Evolutionary conservation across 108 stramenopile species (phyloP).

Genomic region (Asterionellopsis glacialis): DNA sequence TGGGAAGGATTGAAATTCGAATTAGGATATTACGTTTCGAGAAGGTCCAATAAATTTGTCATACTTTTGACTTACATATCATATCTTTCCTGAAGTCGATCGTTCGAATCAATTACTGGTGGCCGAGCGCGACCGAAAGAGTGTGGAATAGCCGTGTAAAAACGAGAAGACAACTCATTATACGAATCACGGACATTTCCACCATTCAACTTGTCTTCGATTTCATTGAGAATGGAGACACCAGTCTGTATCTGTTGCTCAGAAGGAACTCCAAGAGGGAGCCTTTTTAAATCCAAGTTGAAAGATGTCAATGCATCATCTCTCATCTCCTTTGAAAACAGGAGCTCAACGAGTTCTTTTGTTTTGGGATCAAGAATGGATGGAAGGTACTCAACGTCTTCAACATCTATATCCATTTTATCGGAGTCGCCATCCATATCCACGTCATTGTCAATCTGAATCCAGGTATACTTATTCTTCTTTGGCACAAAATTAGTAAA

Average conservation of each 20-base stretch:
- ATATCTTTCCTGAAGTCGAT: slow-evolving; percentile 26
- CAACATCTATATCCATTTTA: not conserved
- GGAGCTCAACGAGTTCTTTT: slow-evolving; percentile 30
- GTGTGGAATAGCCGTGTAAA: slow-evolving; percentile 50
- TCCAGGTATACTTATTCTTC: slow-evolving; percentile 37
- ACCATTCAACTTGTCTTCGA: slow-evolving; percentile 24
- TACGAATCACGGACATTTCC: slow-evolving; percentile 5
- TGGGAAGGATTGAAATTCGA: too few species aligned
- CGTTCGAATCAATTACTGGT: slow-evolving; percentile 30
- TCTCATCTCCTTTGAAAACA: slow-evolving; percentile 51
- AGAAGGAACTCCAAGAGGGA: slow-evolving; percentile 40
- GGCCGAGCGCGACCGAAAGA: slow-evolving; percentile 41
- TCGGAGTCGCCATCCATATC: slow-evolving; percentile 15
- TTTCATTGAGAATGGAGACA: slow-evolving; percentile 28
- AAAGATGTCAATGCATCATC: slow-evolving; percentile 28
- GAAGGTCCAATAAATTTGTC: too few species aligned
- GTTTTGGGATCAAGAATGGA: slow-evolving; percentile 32
- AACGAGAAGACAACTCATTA: slow-evolving; percentile 22
- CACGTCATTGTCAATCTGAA: slow-evolving; percentile 26
- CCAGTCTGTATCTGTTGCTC: slow-evolving; percentile 35
- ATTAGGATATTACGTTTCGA: too few species aligned
- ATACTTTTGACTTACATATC: slow-evolving; percentile 25
- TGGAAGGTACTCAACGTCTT: slow-evolving; percentile 9
- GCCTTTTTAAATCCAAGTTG: slow-evolving; percentile 38
- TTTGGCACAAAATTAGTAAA: slow-evolving; percentile 19